A percentile compares a stretch with the other conserved stretches of the same genome.
phyloP scores from a whole-genome alignment of 179 eudicot species.

The Beta lomatogona region DNA sequence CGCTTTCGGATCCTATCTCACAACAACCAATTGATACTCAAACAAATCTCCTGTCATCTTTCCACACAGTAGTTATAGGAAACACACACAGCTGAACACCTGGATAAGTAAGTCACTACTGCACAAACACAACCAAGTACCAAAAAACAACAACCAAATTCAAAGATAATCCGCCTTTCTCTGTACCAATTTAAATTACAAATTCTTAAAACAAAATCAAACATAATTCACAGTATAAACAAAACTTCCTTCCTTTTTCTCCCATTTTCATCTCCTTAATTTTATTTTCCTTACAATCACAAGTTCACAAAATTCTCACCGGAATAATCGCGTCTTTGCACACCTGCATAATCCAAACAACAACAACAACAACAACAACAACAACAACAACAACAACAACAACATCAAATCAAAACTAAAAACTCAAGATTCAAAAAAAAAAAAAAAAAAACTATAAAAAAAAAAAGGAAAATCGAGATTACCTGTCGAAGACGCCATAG shows the following conservation, averaged over 20 bases:
- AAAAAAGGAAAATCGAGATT: background rate
- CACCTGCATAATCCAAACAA: conserved; percentile 41
- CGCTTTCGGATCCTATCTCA: conserved; percentile 46
- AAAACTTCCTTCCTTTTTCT: conserved; percentile 5
- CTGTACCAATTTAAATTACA: background rate
- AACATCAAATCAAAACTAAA: background rate
- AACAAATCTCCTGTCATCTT: conserved; percentile 36
- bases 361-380: background rate
- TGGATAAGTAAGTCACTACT: conserved; percentile 47
- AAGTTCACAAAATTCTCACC: conserved; percentile 69
- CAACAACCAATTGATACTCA: conserved; percentile 39
- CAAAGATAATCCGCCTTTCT: conserved; percentile 25
- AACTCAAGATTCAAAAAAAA: background rate
- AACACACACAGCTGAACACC: conserved; percentile 32
- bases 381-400: background rate
- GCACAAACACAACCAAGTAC: conserved; percentile 46
- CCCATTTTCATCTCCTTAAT: conserved; percentile 17
- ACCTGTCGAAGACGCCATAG: conserved; percentile 29
- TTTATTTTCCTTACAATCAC: conserved; percentile 17
- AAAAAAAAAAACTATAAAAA: no score
- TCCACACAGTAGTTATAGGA: conserved; percentile 24
- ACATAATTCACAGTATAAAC: background rate
- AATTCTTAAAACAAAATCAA: background rate
- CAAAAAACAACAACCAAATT: conserved; percentile 29
- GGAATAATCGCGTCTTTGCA: conserved; percentile 44